Conservation (phyloP, 257 asterid species). For the Lavandula angustifolia region DNA sequence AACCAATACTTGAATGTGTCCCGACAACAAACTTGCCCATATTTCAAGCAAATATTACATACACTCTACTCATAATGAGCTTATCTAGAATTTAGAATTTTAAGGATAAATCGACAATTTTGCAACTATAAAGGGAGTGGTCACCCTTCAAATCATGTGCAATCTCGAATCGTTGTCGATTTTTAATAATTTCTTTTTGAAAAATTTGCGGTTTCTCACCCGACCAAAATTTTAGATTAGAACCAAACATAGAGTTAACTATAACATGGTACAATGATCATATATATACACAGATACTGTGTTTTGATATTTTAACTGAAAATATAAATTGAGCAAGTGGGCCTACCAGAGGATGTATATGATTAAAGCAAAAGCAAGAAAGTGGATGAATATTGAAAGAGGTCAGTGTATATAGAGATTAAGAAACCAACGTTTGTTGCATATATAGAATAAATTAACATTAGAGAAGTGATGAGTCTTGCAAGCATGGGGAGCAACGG, state of each 20-base stretch:
- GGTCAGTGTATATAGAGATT: background rate
- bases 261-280: too few relatives aligned
- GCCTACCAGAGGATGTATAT: conserved; percentile 12
- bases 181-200: too few relatives aligned
- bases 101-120: too few relatives aligned
- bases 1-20: conserved; percentile 40
- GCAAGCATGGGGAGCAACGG: conserved; percentile 62
- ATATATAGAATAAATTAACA: too few relatives aligned
- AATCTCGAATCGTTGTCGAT: too few relatives aligned
- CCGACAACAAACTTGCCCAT: conserved; percentile 34
- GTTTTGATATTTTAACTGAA: background rate
- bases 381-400: conserved; percentile 14
- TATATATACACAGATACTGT: too few relatives aligned
- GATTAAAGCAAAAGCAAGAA: conserved; percentile 60
- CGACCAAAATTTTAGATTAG: too few relatives aligned
- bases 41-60: conserved; percentile 27
- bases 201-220: too few relatives aligned
- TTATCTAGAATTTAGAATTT: too few relatives aligned
- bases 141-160: too few relatives aligned
- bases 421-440: background rate
- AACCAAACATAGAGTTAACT: too few relatives aligned
- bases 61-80: background rate
- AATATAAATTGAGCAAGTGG: conserved; percentile 19
- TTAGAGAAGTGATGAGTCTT: conserved; percentile 47
- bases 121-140: too few relatives aligned